These are phyloP conservation scores for Alternaria postmessia DNA, from an alignment of 2,329 filamentous ascomycete genomes.

Conservation along the genomic window DNA sequence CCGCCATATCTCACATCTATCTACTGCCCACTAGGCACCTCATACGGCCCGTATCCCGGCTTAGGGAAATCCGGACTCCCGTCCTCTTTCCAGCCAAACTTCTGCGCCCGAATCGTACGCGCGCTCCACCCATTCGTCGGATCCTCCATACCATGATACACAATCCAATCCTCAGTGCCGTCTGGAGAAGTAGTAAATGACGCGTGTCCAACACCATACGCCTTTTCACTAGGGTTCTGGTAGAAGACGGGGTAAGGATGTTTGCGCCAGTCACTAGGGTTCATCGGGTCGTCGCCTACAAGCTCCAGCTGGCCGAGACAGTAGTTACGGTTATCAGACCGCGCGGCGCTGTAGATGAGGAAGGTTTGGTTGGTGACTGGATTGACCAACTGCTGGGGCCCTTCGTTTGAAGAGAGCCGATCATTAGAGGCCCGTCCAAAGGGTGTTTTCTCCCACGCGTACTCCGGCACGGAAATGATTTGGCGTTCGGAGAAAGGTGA, in stretches of 20 bases:
- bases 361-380: slow-evolving; percentile 58
- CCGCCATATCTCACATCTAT: no score
- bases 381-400: slow-evolving; percentile 60
- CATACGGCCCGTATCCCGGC: slow-evolving; percentile 60
- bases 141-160: slow-evolving; percentile 63
- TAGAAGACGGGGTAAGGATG: slow-evolving; percentile 58
- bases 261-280: slow-evolving; percentile 59
- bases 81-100: slow-evolving; percentile 59
- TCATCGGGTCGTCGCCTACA: slow-evolving; percentile 59
- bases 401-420: slow-evolving; percentile 60
- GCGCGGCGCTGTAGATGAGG: slow-evolving; percentile 59
- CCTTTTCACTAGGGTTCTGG: slow-evolving; percentile 55
- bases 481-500: slow-evolving; percentile 57
- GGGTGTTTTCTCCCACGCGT: slow-evolving; percentile 62
- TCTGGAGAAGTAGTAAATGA: slow-evolving; percentile 60
- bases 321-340: slow-evolving; percentile 63
- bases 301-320: slow-evolving; percentile 62
- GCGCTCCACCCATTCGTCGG: slow-evolving; percentile 58
- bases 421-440: slow-evolving; percentile 58
- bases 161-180: slow-evolving; percentile 59
- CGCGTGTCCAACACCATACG: slow-evolving; percentile 61
- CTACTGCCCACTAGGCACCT: slow-evolving; percentile 41
- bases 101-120: slow-evolving; percentile 59
- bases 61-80: slow-evolving; percentile 58
- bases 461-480: slow-evolving; percentile 57